These are phyloP conservation scores for Daedalea quercina DNA, from an alignment of 768 basidiomycete genomes.

Conservation along the genomic window DNA sequence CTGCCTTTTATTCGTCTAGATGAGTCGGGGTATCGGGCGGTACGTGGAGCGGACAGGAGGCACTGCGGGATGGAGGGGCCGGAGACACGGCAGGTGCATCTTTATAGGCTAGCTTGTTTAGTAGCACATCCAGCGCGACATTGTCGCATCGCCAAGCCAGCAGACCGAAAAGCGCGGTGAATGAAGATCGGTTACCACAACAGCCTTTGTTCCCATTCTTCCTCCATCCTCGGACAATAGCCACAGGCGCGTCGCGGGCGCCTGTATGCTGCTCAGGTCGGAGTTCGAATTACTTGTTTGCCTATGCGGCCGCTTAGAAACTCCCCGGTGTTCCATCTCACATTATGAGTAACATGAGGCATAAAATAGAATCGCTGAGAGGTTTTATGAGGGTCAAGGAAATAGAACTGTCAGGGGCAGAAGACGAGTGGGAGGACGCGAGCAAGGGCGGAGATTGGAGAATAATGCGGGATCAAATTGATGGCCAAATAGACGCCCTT, in stretches of 20 bases:
- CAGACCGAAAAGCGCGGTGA: neutral
- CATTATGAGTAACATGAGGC: too few species aligned
- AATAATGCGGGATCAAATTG: neutral
- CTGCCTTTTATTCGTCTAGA: constrained; percentile 20
- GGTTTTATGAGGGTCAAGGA: too few species aligned
- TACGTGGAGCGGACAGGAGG: constrained; percentile 2
- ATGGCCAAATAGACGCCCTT: neutral
- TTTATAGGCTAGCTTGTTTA: constrained; percentile 11
- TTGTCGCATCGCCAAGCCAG: constrained; percentile 6
- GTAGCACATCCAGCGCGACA: constrained; percentile 3
- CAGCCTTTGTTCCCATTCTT: neutral
- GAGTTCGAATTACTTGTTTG: constrained; percentile 1
- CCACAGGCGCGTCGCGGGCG: neutral
- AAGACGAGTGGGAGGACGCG: too few species aligned
- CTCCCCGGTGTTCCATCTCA: neutral
- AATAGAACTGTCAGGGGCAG: too few species aligned
- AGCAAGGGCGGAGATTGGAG: neutral
- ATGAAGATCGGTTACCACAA: neutral
- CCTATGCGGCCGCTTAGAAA: neutral
- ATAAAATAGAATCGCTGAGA: too few species aligned
- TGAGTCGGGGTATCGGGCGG: constrained; percentile 13
- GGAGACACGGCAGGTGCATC: constrained; percentile 2
- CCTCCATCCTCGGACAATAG: neutral
- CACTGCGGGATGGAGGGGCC: constrained; percentile 8
- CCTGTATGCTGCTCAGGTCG: neutral